Base-by-base conservation (phyloP, 1,139 yeast genomes). In the Lodderomyces orthopsilosis region DNA sequence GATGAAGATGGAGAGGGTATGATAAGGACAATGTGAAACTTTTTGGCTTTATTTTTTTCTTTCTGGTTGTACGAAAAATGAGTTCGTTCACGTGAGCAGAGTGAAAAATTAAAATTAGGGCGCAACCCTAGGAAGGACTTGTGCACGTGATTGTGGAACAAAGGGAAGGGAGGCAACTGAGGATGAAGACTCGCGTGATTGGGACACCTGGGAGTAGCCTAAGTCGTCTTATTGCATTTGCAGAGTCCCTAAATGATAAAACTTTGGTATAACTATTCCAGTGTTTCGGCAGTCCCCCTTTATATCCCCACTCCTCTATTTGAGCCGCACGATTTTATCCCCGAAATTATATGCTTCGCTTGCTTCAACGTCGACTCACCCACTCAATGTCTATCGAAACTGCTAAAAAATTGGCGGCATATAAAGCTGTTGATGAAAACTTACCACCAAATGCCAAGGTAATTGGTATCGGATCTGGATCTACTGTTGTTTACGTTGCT, bases 381-480 rank as follows among this genome's bases (percentile, higher is more conserved):
- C 37, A 34, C 26, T 6, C 24, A 19, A 34, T 21, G 26, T 34
- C 37, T 9, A 75, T 79, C 41, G 91, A 85, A 65, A 61, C 74
- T 50, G 88, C 93, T 38, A 93, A 93, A 63, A 80, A 86, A 61
- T 70, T 81, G 2, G 96, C 98, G 22, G 98, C 98, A 12, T 89
- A 83, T 70, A 74, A 76, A 48, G 98, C 99, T 1, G 96, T 94
- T 32, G 96, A 91, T 63, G 91, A 87, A 48, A 87, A 91, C 62
- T 75, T 90, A 61, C 87, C 90, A 23, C 62, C 74, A 23, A 55
- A 70, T 42, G 90, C 93, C 51, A 80, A 77, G 56, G 85, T 87
- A 13, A 77, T 94, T 19, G 99, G 99, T 33, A 82, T 94, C 50
- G 99, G 99, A 7, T 88, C 96, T 14, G 99, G 99, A 1, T 85